Evolutionary conservation across 176 grass and related monocot genomes (phyloP).

Genomic region (Carex scoparia): DNA sequence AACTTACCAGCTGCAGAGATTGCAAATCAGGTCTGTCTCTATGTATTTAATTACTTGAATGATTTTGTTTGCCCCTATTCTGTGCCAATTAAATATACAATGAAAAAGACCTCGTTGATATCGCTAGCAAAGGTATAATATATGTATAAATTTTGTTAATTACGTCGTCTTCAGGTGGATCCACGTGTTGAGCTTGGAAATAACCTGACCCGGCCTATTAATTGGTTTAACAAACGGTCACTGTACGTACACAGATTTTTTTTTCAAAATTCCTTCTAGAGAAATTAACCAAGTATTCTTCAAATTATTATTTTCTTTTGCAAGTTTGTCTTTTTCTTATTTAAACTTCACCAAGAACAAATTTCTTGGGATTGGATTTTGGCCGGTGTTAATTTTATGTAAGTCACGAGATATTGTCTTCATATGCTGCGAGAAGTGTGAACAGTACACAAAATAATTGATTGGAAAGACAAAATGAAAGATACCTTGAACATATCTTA

Average conservation of each 20-base stretch:
- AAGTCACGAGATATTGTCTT: constrained; percentile 12
- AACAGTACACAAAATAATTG: neutral
- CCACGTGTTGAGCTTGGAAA: neutral
- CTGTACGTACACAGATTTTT: neutral
- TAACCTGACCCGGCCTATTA: neutral
- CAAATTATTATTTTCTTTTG: neutral
- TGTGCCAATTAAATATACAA: neutral
- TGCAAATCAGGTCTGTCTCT: constrained; percentile 32
- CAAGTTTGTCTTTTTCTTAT: neutral
- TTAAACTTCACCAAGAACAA: neutral
- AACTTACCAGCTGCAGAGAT: constrained; percentile 3
- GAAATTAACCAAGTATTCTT: neutral
- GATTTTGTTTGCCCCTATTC: neutral
- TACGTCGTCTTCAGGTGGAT: neutral
- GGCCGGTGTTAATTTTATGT: neutral
- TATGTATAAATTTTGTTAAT: neutral
- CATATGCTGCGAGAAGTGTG: neutral
- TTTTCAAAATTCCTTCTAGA: neutral
- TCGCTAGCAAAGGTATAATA: neutral
- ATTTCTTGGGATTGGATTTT: neutral
- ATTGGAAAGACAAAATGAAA: neutral
- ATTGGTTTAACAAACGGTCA: neutral
- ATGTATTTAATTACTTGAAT: neutral
- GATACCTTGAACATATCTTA: constrained; percentile 14
- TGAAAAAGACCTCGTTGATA: neutral